Evolutionary conservation across 305 asterid species (phyloP).

Genomic region (Fraxinus sp.): DNA sequence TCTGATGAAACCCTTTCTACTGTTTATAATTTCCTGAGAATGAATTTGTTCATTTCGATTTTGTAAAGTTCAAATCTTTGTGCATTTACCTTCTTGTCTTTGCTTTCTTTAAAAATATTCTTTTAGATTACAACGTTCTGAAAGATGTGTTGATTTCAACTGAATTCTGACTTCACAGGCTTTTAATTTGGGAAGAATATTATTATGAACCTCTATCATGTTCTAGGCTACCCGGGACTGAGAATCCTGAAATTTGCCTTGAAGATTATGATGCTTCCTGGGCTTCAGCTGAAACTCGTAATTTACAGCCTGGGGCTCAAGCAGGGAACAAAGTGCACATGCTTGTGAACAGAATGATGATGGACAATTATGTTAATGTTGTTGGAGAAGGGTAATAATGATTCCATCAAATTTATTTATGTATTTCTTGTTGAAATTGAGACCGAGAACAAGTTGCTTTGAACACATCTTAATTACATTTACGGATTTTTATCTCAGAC

Average conservation of each 20-base stretch:
- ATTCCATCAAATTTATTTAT: not conserved
- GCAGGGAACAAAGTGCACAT: conserved; percentile 51
- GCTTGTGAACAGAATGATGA: conserved; percentile 87
- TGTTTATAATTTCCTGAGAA: conserved; percentile 36
- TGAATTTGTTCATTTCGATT: conserved; percentile 34
- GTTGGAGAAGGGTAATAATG: conserved; percentile 79
- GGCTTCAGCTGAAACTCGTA: conserved; percentile 36
- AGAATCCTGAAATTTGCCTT: conserved; percentile 31
- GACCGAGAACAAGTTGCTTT: not conserved
- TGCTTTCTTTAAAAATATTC: conserved; percentile 16
- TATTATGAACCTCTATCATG: conserved; percentile 52
- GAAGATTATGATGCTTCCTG: conserved; percentile 38
- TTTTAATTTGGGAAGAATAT: conserved; percentile 92
- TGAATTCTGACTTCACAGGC: conserved; percentile 48
- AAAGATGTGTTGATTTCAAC: conserved; percentile 2
- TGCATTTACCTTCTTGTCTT: conserved; percentile 34
- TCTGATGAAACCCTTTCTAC: conserved; percentile 17
- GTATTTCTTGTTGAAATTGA: not conserved
- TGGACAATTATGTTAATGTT: conserved; percentile 66
- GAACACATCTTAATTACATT: conserved; percentile 2
- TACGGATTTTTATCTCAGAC: conserved; percentile 45
- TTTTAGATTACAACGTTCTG: not conserved
- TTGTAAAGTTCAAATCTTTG: conserved; percentile 43
- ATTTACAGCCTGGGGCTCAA: conserved; percentile 29
- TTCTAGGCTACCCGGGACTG: conserved; percentile 30